Percentiles rank a stretch among this genome's conserved stretches.
These are phyloP conservation scores for Colletotrichum musicola DNA, from an alignment of 2,329 filamentous ascomycete species.

Conservation along the genomic window DNA sequence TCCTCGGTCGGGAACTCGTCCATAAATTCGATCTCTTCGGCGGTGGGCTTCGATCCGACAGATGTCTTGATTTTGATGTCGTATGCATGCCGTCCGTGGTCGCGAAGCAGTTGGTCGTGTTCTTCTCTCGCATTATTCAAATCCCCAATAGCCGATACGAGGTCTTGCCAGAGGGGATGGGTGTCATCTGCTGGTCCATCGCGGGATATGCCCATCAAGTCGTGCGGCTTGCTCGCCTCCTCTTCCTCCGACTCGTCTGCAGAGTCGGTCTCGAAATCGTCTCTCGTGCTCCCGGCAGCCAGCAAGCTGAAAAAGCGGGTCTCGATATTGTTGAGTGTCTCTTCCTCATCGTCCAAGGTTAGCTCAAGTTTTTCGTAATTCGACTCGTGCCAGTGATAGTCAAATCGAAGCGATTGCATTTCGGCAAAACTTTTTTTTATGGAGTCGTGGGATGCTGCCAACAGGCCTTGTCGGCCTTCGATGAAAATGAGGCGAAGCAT, in stretches of 20 bases:
- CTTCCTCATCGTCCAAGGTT: conserved; percentile 52
- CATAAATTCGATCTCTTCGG: conserved; percentile 59
- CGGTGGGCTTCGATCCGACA: conserved; percentile 45
- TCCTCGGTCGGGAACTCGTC: conserved; percentile 55
- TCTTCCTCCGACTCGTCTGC: conserved; percentile 32
- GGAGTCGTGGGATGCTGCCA: conserved; percentile 41
- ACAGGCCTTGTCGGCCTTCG: conserved; percentile 40
- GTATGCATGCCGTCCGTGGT: conserved; percentile 53
- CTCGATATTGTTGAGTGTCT: conserved; percentile 51
- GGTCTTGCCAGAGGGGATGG: conserved; percentile 61
- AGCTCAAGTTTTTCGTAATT: conserved; percentile 53
- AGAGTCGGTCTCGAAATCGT: conserved; percentile 5
- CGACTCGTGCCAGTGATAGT: conserved; percentile 52
- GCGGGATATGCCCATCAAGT: conserved; percentile 52
- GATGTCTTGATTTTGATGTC: conserved; percentile 50
- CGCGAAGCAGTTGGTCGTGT: conserved; percentile 57
- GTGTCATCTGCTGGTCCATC: conserved; percentile 53
- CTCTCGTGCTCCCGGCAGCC: conserved; percentile 36
- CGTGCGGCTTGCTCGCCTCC: conserved; percentile 45
- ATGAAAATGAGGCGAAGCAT: conserved; percentile 53
- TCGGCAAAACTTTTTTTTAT: conserved; percentile 49
- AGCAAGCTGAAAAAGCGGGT: conserved; percentile 54
- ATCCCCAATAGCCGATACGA: conserved; percentile 59
- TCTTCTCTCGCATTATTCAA: conserved; percentile 62
- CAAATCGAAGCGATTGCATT: conserved; percentile 53